Evolutionary conservation across 208 protist species (phyloP).

Genomic region (Leishmania lainsoni): DNA sequence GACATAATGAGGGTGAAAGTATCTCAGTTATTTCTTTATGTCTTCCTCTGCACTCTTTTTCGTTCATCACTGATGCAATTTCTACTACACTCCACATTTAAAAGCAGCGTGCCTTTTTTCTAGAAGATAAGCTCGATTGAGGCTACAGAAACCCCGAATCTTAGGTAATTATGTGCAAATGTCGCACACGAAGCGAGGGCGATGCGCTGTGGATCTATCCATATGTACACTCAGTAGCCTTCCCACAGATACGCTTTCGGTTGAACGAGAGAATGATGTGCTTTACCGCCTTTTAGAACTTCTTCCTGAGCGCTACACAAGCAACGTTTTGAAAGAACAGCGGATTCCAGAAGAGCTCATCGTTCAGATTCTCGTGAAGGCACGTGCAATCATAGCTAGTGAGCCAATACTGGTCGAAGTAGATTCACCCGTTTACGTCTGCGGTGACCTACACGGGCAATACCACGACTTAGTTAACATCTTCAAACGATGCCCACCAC

Average conservation of each 20-base stretch:
- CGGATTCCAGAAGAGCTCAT: conserved; percentile 73
- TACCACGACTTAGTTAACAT: conserved; percentile 98
- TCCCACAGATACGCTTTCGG: conserved; percentile 63
- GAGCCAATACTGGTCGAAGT: conserved; percentile 78
- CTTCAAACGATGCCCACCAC: conserved; percentile 84
- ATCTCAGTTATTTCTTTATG: not conserved
- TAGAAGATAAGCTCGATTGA: not conserved
- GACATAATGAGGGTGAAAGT: not conserved
- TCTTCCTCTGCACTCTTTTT: too few species aligned
- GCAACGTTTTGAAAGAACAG: conserved; percentile 50
- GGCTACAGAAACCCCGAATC: not conserved
- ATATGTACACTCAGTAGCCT: conserved; percentile 54
- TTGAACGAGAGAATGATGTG: conserved; percentile 72
- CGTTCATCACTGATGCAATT: not conserved
- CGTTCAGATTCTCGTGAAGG: conserved; percentile 58
- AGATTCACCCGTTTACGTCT: conserved; percentile 94
- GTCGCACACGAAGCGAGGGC: conserved; percentile 20
- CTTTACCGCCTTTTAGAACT: conserved; percentile 76
- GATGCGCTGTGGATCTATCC: conserved; percentile 40
- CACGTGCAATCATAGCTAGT: conserved; percentile 53
- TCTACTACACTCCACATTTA: not conserved
- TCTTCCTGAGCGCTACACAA: conserved; percentile 69
- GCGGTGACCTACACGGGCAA: conserved; percentile 99
- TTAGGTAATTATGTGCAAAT: conserved; percentile 17
- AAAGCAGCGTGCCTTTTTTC: not conserved